Evolutionary conservation across 2,329 filamentous ascomycete genomes (phyloP).

Genomic region (Cercospora janseana): DNA sequence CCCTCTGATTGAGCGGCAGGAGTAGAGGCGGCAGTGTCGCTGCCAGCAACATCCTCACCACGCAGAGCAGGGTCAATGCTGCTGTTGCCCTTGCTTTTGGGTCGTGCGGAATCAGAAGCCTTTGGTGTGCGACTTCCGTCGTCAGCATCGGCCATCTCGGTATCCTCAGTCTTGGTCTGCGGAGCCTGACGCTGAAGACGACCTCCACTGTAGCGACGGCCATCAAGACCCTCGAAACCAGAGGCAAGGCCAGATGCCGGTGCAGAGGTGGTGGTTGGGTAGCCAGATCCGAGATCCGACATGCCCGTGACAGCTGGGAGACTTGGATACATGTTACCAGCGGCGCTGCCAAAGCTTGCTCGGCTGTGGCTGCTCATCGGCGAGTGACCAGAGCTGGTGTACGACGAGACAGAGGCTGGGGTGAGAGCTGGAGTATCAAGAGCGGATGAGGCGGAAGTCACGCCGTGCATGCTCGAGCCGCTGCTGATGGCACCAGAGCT

Average conservation of each 20-base stretch:
- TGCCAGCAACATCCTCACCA: slow-evolving; percentile 32
- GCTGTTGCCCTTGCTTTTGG: slow-evolving; percentile 36
- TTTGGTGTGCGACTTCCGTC: slow-evolving; percentile 39
- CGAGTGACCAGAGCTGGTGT: slow-evolving; percentile 70
- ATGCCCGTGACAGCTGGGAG: slow-evolving; percentile 69
- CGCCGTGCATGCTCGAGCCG: slow-evolving; percentile 38
- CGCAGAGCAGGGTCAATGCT: slow-evolving; percentile 41
- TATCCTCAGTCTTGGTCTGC: slow-evolving; percentile 41
- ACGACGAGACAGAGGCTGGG: slow-evolving; percentile 71
- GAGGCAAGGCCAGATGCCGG: slow-evolving; percentile 68
- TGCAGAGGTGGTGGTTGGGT: slow-evolving; percentile 64
- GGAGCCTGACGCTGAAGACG: slow-evolving; percentile 57
- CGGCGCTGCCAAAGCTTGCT: slow-evolving; percentile 53
- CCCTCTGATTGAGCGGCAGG: slow-evolving; percentile 33
- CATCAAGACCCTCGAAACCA: slow-evolving; percentile 59
- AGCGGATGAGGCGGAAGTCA: slow-evolving; percentile 45
- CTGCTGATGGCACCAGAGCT: slow-evolving; percentile 40
- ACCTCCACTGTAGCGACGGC: slow-evolving; percentile 61
- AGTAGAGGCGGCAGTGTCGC: slow-evolving; percentile 31
- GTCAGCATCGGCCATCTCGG: slow-evolving; percentile 44
- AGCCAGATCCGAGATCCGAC: slow-evolving; percentile 55
- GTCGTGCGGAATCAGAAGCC: slow-evolving; percentile 29
- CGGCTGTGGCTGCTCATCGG: slow-evolving; percentile 65
- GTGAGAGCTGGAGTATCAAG: slow-evolving; percentile 72
- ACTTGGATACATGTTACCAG: slow-evolving; percentile 68